Base-by-base conservation (phyloP, 495 filamentous ascomycete genomes). In the Podospora didyma region DNA sequence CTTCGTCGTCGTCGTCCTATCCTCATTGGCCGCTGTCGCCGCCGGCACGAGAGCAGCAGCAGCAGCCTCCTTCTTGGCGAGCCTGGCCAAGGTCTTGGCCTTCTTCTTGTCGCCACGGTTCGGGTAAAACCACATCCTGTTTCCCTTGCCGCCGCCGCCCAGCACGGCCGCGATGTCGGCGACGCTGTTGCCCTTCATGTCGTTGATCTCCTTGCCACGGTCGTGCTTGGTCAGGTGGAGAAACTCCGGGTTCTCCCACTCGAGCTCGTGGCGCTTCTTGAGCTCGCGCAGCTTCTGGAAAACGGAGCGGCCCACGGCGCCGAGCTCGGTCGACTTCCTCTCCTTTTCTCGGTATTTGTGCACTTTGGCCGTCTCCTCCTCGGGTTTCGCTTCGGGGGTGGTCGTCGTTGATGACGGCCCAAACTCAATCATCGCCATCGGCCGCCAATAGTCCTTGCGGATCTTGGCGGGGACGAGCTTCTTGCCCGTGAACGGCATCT, bases 371-470 rank as follows among this genome's bases (percentile, higher is more conserved):
- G 39, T 17, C 12, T 7, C 12, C 39, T 42, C 39, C 39, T 31
- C 26, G 6, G 39, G 7, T 42, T 42, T 5, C n/a, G 3, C n/a
- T 42, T 42, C 26, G 4, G 26, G 4, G 3, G 26, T 9, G 3
- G 26, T 9, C 9, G 26, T 9, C 26, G 26, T 31, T 31, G 26
- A 9, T 31, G n/a, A n/a, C n/a, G 26, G 26, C 26, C 26, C 26
- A 70, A 97, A 90, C 62, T 83, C 74, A 41, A 96, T 83, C 41
- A 86, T 79, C 56, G 84, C 89, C 65, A 94, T 79, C 0, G 89
- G 89, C n/a, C 72, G 73, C 94, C 94, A 98, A 71, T 92, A 82
- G 69, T 98, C 94, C 74, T 90, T 92, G 57, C 94, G 90, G 45
- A 97, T 72, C 49, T 81, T 76, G 52, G 83, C 68, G 4, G 92